phyloP scores from a whole-genome alignment of 2,329 filamentous ascomycete species.

The Macroventuria anomochaeta region DNA sequence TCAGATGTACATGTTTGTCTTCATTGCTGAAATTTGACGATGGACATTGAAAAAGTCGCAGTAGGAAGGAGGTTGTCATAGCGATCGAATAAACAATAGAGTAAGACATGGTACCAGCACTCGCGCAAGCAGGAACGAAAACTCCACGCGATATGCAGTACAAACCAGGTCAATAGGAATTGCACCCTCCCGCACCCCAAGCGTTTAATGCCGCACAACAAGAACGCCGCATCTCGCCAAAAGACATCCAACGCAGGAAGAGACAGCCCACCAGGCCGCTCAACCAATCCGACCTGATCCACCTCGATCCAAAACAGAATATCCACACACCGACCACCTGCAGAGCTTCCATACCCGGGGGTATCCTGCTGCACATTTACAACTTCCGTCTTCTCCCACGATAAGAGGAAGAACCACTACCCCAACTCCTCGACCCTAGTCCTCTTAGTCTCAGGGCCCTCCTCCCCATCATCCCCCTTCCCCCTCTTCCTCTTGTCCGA shows the following conservation, averaged over 20 bases:
- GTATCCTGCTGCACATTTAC: too few species aligned
- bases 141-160: constrained; percentile 10
- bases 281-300: not conserved
- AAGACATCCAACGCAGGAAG: not conserved
- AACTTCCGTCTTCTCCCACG: not conserved
- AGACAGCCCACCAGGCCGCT: not conserved
- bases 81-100: constrained; percentile 2
- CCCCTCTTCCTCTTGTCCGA: constrained; percentile 20
- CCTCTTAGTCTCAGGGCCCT: constrained; percentile 12
- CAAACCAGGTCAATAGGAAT: not conserved
- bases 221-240: constrained; percentile 1
- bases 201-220: constrained; percentile 1
- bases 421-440: constrained; percentile 2
- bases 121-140: not conserved
- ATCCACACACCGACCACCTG: too few species aligned
- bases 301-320: not conserved
- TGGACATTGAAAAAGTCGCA: too few species aligned
- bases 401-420: constrained; percentile 14
- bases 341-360: too few species aligned
- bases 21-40: too few species aligned
- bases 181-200: not conserved
- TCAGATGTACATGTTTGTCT: too few species aligned
- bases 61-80: too few species aligned
- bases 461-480: not conserved
- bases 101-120: not conserved